Evolutionary conservation across 2,329 filamentous ascomycete species (phyloP), one percentile per base, ranked within the genome.

Genomic region (Colletotrichum destructivum): DNA sequence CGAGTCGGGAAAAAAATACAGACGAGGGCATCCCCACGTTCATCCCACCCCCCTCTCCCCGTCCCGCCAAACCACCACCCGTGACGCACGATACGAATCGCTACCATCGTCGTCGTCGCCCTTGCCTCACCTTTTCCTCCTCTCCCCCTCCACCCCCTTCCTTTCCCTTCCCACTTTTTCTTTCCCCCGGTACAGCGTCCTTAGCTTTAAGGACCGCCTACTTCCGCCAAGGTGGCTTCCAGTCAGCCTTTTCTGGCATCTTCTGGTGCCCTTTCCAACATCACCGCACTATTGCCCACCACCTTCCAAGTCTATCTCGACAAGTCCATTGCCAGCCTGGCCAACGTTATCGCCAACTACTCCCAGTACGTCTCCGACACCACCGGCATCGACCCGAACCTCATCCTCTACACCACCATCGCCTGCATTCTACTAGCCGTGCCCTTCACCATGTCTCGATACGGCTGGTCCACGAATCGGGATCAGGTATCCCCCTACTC

Each of bases 221-320:
- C 75, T 75, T 76, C 80, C 83, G 84, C 82, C 87, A 91, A 90
- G 82, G 88, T 91, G 89, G 89, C 88, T 90, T 90, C 88, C 81
- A 82, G 83, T 82, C 84, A 87, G 82, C 83, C 82, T 80, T 79
- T 84, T 79, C 84, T 86, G 88, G 89, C 88, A 88, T 89, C 89
- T 79, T 85, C 87, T 81, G 89, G 89, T 90, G 89, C 88, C 83
- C 81, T 90, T 79, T 87, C 87, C 84, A 90, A 88, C 83, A 84
- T 88, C 80, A 86, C 85, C 77, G 86, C 86, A 78, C 79, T 85
- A 74, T 80, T 87, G 54, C 82, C 84, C 40, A 80, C 83, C 69
- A 79, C 84, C 71, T 76, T 88, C 71, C 86, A 88, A 77, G 81
- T 81, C 62, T 90, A 89, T 81, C 80, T 91, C 78, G 86, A 88